A percentile compares a stretch with the other conserved stretches of the same genome.
These are phyloP conservation scores for Pilatotrama ljubarskyi DNA, from an alignment of 768 basidiomycete genomes.

Conservation along the genomic window DNA sequence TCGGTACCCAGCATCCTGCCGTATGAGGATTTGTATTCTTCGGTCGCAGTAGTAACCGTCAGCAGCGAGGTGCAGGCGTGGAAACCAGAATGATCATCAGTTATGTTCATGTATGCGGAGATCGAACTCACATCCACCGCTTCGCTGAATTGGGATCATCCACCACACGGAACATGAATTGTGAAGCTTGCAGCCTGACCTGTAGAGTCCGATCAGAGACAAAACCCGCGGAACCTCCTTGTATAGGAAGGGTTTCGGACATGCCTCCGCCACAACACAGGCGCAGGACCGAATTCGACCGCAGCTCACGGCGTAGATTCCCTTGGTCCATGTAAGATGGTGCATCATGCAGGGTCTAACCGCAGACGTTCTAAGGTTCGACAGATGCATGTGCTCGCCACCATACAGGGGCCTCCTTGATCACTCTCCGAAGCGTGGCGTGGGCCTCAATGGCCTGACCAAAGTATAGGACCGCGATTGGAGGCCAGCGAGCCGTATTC, in stretches of 20 bases:
- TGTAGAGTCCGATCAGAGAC: background rate
- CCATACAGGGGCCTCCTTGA: background rate
- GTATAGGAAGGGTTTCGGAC: too few relatives aligned
- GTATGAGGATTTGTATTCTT: too few relatives aligned
- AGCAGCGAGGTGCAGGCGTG: too few relatives aligned
- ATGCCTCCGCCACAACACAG: too few relatives aligned
- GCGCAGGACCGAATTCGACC: background rate
- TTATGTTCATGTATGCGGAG: too few relatives aligned
- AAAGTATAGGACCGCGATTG: background rate
- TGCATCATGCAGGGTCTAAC: background rate
- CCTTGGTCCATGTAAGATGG: background rate
- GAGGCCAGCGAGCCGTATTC: background rate
- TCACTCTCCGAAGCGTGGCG: background rate
- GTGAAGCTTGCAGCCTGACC: background rate
- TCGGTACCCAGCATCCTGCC: too few relatives aligned
- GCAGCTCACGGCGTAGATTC: background rate
- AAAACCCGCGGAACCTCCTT: too few relatives aligned
- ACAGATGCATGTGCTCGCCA: background rate
- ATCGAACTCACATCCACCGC: too few relatives aligned
- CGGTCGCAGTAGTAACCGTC: too few relatives aligned
- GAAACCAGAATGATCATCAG: too few relatives aligned
- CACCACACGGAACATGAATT: too few relatives aligned
- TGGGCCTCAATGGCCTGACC: background rate
- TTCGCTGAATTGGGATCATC: too few relatives aligned
- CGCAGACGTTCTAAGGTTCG: background rate